Evolutionary conservation across 495 filamentous ascomycete species (phyloP).

Genomic region (Penicillium alfredii): DNA sequence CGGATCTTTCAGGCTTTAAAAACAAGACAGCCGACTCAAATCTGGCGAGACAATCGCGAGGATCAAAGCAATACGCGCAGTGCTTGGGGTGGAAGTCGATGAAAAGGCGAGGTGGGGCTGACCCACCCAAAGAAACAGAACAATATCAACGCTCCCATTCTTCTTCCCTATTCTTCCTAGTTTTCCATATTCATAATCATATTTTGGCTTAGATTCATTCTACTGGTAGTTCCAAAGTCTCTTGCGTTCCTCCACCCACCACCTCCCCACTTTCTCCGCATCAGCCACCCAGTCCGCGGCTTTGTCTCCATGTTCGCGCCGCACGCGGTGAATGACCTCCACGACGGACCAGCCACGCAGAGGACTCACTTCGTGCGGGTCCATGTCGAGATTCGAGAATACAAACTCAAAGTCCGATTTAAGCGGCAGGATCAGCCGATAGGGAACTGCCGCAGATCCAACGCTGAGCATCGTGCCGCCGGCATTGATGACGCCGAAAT

Average conservation of each 20-base stretch:
- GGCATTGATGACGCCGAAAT: constrained; percentile 43
- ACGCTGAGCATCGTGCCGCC: constrained; percentile 39
- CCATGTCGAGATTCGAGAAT: constrained; percentile 30
- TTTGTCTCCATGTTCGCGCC: constrained; percentile 27
- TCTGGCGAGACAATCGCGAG: too few species aligned
- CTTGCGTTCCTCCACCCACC: neutral
- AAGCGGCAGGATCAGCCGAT: constrained; percentile 37
- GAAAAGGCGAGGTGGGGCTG: constrained; percentile 1
- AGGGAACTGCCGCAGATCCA: constrained; percentile 33
- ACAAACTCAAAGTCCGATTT: constrained; percentile 32
- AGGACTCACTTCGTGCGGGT: constrained; percentile 31
- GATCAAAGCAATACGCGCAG: too few species aligned
- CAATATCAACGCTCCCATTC: constrained; percentile 6
- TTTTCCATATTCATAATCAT: neutral
- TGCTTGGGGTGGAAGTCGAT: neutral
- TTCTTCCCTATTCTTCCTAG: too few species aligned
- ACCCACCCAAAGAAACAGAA: constrained; percentile 8
- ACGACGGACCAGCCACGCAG: constrained; percentile 29
- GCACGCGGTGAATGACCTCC: constrained; percentile 21
- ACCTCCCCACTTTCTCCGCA: neutral
- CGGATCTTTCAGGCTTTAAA: neutral
- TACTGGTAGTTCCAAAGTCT: neutral
- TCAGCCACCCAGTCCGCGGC: constrained; percentile 3
- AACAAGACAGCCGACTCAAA: too few species aligned
- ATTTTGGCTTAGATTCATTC: too few species aligned